These are phyloP conservation scores for Coemansia sp. DNA, from an alignment of 192 early-diverging fungal species.

Conservation along the genomic window DNA sequence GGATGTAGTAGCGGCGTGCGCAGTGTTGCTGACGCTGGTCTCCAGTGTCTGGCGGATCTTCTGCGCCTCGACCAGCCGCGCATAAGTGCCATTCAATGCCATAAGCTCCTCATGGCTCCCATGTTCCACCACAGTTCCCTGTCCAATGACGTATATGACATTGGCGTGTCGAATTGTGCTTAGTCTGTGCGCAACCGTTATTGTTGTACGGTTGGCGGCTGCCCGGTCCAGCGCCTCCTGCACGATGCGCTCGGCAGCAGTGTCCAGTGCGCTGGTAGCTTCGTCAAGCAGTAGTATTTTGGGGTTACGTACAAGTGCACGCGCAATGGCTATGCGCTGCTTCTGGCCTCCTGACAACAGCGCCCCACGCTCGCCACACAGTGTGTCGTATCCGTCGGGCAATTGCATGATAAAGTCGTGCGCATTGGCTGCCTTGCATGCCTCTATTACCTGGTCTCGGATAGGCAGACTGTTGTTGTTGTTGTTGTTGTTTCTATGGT, in stretches of 20 bases:
- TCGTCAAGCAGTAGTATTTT: slow-evolving; percentile 87
- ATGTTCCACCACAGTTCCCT: slow-evolving; percentile 69
- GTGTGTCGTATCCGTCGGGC: slow-evolving; percentile 81
- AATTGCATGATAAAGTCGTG: slow-evolving; percentile 75
- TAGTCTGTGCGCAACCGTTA: slow-evolving; percentile 89
- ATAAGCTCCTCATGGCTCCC: slow-evolving; percentile 83
- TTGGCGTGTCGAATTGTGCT: slow-evolving; percentile 87
- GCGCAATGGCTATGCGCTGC: slow-evolving; percentile 94
- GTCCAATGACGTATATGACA: slow-evolving; percentile 80
- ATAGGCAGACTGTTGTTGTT: slow-evolving; percentile 59
- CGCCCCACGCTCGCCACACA: slow-evolving; percentile 83
- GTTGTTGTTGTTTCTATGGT: slow-evolving; percentile 38
- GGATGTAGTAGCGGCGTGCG: not conserved
- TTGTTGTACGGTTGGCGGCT: slow-evolving; percentile 76
- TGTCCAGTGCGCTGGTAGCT: slow-evolving; percentile 85
- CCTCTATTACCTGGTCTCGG: slow-evolving; percentile 70
- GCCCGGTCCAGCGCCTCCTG: slow-evolving; percentile 83
- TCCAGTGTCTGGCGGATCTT: slow-evolving; percentile 54
- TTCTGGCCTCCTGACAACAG: slow-evolving; percentile 92
- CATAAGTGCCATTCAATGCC: slow-evolving; percentile 38
- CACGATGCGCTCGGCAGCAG: slow-evolving; percentile 74
- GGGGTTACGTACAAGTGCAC: slow-evolving; percentile 88
- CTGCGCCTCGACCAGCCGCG: slow-evolving; percentile 61
- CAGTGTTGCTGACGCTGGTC: slow-evolving; percentile 11
- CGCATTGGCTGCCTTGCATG: slow-evolving; percentile 69